Base-by-base conservation (phyloP, 140 eudicot genomes). In the Senecio squalidus region DNA sequence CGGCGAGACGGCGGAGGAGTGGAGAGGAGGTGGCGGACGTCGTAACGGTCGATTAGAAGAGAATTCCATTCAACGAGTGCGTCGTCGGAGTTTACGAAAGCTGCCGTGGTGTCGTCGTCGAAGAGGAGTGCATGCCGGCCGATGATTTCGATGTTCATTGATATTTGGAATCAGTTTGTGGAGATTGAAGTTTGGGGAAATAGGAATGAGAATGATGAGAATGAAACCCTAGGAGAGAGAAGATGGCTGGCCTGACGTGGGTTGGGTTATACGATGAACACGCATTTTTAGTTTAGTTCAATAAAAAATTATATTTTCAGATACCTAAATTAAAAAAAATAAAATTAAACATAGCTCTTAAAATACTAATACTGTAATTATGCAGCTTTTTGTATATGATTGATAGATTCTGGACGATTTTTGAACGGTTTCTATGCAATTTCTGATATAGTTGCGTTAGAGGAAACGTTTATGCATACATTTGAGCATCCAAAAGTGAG, bases 11-110 rank as follows among this genome's bases (percentile, higher is more conserved):
- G 84, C 10, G 94, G 96, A 65, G 98, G 96, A 25, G 59, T 50
- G 62, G 95, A 74, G 36, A 92, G 95, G 74, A 92, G 96, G 76
- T 92, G 94, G 27, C 98, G 98, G 66, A 92, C 96, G 74, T 92
- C 98, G 84, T 78, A 92, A 1, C 98, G 96, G 56, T 92, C 98
- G 74, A 92, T 87, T 61, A 70, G 76, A 18, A 92, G 85, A 46
- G 95, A 87, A 74, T 92, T 78, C 98, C 98, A 92, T 20, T 87
- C 95, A 10, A 92, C 91, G 4, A 92, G 89, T 6, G 96, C 96
- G 62, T 87, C 89, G 38, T 70, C 60, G 25, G 98, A 92, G 91
- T 87, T 92, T 6, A 87, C 89, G 68, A 92, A 92, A 10, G 82
- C 79, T 33, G 93, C 83, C 54, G 64, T 54, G 30, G 86, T 70